Evolutionary conservation across 768 basidiomycete species (phyloP).

Genomic region (Mycena indigotica): DNA sequence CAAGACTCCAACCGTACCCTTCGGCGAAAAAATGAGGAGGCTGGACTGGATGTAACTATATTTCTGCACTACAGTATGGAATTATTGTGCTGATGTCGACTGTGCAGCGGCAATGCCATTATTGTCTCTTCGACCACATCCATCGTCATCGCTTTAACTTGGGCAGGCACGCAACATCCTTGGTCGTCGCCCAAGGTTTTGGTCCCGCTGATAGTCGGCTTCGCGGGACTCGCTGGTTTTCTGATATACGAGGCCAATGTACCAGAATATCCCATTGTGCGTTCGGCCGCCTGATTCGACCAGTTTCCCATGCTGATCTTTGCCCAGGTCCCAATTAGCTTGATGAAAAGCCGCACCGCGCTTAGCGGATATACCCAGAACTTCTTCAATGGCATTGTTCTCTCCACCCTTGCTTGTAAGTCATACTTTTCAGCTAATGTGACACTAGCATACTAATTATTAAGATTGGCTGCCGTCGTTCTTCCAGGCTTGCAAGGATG

Average conservation of each 20-base stretch:
- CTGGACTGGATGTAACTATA: constrained; percentile 20
- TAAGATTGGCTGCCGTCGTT: not conserved
- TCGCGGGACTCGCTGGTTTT: not conserved
- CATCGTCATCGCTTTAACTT: constrained; percentile 24
- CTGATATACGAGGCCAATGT: not conserved
- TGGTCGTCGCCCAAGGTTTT: constrained; percentile 25
- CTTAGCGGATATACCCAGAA: not conserved
- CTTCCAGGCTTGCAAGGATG: constrained; percentile 7
- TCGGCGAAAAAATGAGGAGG: constrained; percentile 29
- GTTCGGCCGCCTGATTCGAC: too few relatives aligned
- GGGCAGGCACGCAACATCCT: constrained; percentile 35
- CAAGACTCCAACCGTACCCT: constrained; percentile 24
- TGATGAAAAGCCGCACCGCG: not conserved
- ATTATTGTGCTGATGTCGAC: not conserved
- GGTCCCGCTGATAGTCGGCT: not conserved
- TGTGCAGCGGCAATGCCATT: constrained; percentile 6
- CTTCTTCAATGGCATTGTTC: not conserved
- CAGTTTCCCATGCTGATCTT: too few relatives aligned
- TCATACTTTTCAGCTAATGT: not conserved
- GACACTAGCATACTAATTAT: not conserved
- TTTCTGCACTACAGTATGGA: not conserved
- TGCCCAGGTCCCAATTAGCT: constrained; percentile 11
- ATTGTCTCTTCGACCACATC: constrained; percentile 14
- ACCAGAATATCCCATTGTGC: not conserved
- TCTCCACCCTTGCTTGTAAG: not conserved